phyloP scores from a whole-genome alignment of 768 basidiomycete species.

The Hypholoma sublateritium region DNA sequence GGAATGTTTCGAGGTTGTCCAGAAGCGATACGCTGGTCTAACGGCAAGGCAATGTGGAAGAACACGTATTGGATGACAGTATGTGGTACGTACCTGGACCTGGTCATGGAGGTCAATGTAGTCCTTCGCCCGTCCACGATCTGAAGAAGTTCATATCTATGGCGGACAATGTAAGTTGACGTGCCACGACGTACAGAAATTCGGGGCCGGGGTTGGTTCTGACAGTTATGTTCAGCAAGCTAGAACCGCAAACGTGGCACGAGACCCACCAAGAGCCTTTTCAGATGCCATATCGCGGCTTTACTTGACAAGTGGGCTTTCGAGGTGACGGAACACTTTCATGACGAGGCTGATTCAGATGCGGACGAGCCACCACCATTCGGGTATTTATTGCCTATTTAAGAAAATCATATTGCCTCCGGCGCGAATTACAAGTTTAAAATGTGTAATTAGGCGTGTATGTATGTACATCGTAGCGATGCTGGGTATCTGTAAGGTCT shows the following conservation, averaged over 20 bases:
- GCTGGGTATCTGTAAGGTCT: background rate
- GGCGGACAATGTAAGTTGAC: background rate
- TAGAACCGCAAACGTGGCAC: too few species aligned
- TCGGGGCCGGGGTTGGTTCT: slow-evolving; percentile 19
- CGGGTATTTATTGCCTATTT: slow-evolving; percentile 18
- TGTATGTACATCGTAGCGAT: slow-evolving; percentile 12
- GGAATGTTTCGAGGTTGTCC: slow-evolving; percentile 85
- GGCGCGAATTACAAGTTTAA: background rate
- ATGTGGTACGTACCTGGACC: slow-evolving; percentile 59
- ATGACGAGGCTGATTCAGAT: background rate
- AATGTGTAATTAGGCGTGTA: slow-evolving; percentile 15
- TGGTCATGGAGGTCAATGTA: slow-evolving; percentile 90
- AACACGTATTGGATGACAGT: background rate
- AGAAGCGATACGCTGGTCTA: slow-evolving; percentile 87
- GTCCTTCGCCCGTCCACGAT: slow-evolving; percentile 49
- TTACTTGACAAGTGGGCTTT: too few species aligned
- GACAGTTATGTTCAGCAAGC: too few species aligned
- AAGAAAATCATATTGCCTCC: background rate
- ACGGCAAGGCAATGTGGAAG: background rate
- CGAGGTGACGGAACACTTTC: background rate
- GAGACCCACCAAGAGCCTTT: too few species aligned
- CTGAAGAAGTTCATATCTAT: slow-evolving; percentile 17
- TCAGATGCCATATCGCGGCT: too few species aligned
- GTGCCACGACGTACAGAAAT: slow-evolving; percentile 32
- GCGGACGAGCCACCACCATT: slow-evolving; percentile 6